Percentiles rank a stretch among this genome's conserved stretches.
Conservation (phyloP, 768 basidiomycete species). For the Boletus rubescentipes region DNA sequence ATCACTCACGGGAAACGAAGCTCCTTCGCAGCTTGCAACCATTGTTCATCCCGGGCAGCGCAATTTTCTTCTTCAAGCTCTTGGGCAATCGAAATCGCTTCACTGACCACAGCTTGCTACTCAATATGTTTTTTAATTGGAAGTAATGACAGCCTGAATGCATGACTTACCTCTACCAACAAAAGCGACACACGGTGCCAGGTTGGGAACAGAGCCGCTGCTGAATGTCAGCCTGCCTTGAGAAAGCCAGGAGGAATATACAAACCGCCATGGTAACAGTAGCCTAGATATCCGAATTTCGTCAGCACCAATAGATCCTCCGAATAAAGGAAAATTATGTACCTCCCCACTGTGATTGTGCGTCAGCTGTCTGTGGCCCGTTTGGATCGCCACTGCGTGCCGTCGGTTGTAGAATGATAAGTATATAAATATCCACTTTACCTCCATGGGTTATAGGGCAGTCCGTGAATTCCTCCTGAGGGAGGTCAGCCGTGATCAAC, state of each 20-base stretch:
- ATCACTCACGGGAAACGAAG: slow-evolving; percentile 20
- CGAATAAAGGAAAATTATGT: not conserved
- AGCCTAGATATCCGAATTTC: slow-evolving; percentile 5
- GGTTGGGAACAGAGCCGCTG: slow-evolving; percentile 22
- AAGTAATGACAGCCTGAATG: not conserved
- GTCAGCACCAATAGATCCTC: not conserved
- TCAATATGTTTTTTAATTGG: too few relatives aligned
- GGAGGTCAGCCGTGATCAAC: not conserved
- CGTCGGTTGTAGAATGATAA: not conserved
- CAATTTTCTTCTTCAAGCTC: not conserved
- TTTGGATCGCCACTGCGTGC: slow-evolving; percentile 18
- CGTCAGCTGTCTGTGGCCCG: slow-evolving; percentile 5
- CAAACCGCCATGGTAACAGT: slow-evolving; percentile 22
- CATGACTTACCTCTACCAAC: slow-evolving; percentile 11
- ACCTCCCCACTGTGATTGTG: slow-evolving; percentile 12
- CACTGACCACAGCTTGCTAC: slow-evolving; percentile 19
- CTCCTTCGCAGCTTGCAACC: slow-evolving; percentile 11
- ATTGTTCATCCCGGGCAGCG: not conserved
- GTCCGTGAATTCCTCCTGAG: slow-evolving; percentile 17
- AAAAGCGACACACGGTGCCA: slow-evolving; percentile 19
- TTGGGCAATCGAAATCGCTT: slow-evolving; percentile 15
- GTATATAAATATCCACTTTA: not conserved
- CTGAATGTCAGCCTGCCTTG: not conserved
- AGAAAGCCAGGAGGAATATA: not conserved
- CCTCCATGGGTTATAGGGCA: slow-evolving; percentile 16